These are phyloP conservation scores for Miscanthus sacchariflorus DNA, from an alignment of 202 grass and related monocot genomes.

Conservation along the genomic window DNA sequence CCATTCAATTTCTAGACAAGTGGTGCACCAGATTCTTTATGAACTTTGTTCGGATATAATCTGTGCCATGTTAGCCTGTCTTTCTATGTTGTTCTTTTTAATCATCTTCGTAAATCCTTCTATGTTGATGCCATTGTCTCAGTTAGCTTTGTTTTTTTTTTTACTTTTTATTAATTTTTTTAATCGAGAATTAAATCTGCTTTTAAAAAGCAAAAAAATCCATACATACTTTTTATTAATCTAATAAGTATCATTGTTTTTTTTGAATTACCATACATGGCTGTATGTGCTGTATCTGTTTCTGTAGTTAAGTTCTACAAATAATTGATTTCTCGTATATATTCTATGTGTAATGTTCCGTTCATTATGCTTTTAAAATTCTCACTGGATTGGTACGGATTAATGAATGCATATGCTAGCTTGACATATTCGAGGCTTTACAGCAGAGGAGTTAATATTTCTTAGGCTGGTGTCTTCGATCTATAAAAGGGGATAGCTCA, in stretches of 20 bases:
- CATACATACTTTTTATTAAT: neutral
- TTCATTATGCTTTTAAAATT: slow-evolving; percentile 11
- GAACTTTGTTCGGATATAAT: neutral
- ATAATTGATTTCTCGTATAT: neutral
- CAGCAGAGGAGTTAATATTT: neutral
- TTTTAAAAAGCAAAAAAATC: too few relatives aligned
- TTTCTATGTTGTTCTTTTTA: slow-evolving; percentile 7
- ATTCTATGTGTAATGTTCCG: neutral
- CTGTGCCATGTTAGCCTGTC: neutral
- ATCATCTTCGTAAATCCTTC: neutral
- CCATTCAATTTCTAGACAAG: neutral
- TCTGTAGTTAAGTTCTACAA: neutral
- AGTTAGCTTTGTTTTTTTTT: neutral
- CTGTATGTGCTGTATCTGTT: slow-evolving; percentile 21
- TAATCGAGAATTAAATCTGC: too few relatives aligned
- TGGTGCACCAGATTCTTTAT: neutral
- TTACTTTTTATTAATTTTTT: neutral
- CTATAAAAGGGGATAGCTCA: neutral
- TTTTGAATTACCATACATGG: neutral
- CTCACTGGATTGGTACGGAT: neutral
- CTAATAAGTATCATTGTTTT: slow-evolving; percentile 2
- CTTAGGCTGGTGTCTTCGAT: slow-evolving; percentile 16
- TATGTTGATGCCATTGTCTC: neutral
- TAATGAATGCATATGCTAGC: neutral
- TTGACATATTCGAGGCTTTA: neutral